Base-by-base conservation (phyloP, 345 rosid species). In the Euphorbia tirucalli region DNA sequence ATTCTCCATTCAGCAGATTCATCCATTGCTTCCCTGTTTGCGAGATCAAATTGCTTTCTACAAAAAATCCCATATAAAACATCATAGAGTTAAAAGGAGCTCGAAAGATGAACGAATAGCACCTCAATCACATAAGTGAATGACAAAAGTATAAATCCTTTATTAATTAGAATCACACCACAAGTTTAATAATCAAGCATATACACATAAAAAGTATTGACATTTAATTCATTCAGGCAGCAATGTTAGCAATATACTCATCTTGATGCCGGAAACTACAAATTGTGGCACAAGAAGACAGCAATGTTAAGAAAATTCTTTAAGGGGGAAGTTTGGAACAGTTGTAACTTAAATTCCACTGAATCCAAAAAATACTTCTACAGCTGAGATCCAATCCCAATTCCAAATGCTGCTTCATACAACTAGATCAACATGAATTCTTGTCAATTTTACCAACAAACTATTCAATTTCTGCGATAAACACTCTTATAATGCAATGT, bases 1-100 rank as follows among this genome's bases (percentile, higher is more conserved):
- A 78, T 69, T 64, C 99, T 80, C 99, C 99, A 95, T 41, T 89
- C 99, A 1, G 97, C 97, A 66, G 99, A 89, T 78, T 92, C 99
- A 71, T 95, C 97, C 93, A 90, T 82, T 55, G 99, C 97, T 65
- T 95, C 97, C 71, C 88, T 85, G 77, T 90, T 89, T 0, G 97
- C 97, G 11, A 92, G 82, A 87, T 95, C 99, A 72, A 95, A 92
- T 74, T 95, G 92, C 75, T 85, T 85, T 79, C 97, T 94, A 59
- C 83, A 86, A 68, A 71, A 86, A 68, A 55, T 61, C 43, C 6
- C 32, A 76, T 55, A 30, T 14, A 11, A 67, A 14, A 16, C 59
- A 68, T 21, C 56, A 11, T 15, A 39, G 30, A 35, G 48, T 52
- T 44, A 61, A 7, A 15, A 61, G 48, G 63, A 31, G 6, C 11